A percentile compares a stretch with the other conserved stretches of the same genome.
phyloP scores from a whole-genome alignment of 306 rosid genomes.

The Vigna trinervia region DNA sequence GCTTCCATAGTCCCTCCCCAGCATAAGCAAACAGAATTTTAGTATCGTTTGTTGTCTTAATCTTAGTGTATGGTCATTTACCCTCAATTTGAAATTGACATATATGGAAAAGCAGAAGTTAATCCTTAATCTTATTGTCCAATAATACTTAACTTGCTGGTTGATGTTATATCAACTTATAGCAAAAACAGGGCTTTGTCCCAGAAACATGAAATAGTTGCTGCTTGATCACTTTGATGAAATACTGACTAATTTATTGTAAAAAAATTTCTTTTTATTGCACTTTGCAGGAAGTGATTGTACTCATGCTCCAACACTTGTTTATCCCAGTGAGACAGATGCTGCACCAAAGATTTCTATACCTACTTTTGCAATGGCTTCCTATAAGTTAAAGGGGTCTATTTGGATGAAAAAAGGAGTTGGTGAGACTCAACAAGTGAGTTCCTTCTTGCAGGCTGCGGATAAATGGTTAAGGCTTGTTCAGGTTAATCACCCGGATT shows the following conservation, averaged over 20 bases:
- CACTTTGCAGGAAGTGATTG: conserved; percentile 59
- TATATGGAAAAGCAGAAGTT: conserved; percentile 2
- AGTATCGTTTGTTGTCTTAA: background rate
- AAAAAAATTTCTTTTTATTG: conserved; percentile 3
- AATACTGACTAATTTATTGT: conserved; percentile 20
- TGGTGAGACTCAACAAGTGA: conserved; percentile 58
- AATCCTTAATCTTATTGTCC: background rate
- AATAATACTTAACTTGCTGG: conserved; percentile 9
- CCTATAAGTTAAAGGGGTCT: conserved; percentile 81
- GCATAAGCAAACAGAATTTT: background rate
- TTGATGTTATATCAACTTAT: conserved; percentile 1
- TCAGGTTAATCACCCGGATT: conserved; percentile 88
- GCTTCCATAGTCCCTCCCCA: background rate
- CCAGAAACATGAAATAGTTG: conserved; percentile 7
- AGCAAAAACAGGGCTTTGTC: conserved; percentile 8
- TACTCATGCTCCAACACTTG: conserved; percentile 58
- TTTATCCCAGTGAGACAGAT: conserved; percentile 68
- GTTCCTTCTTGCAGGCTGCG: conserved; percentile 75
- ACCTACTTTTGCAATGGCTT: conserved; percentile 79
- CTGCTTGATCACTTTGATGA: conserved; percentile 25
- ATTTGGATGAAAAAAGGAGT: conserved; percentile 68
- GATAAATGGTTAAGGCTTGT: conserved; percentile 74
- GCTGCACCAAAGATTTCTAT: conserved; percentile 67
- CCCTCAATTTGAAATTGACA: conserved; percentile 27
- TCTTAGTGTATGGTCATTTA: background rate